These are phyloP conservation scores for Trichoderma aggressivum DNA, from an alignment of 2,329 filamentous ascomycete genomes.

Conservation along the genomic window DNA sequence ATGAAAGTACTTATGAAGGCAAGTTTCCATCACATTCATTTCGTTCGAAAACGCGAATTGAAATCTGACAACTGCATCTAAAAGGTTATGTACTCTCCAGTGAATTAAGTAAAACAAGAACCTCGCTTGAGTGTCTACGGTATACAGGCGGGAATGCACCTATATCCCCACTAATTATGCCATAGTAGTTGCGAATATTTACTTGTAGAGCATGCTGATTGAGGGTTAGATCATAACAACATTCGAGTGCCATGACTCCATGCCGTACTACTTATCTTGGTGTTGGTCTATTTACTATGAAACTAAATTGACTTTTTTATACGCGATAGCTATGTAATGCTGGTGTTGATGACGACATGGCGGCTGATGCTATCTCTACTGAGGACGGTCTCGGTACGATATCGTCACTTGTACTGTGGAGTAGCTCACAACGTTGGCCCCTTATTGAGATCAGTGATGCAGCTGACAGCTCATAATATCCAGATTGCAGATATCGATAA, in stretches of 20 bases:
- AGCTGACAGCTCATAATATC: not conserved
- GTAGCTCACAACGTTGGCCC: not conserved
- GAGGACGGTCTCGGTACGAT: not conserved
- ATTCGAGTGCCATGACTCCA: not conserved
- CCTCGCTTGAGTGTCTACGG: not conserved
- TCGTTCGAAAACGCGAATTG: no score
- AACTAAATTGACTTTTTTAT: not conserved
- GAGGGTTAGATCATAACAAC: not conserved
- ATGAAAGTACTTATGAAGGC: not conserved
- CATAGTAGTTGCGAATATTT: not conserved
- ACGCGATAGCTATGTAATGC: not conserved
- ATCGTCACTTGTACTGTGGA: not conserved
- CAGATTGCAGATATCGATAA: not conserved
- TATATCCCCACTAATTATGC: not conserved
- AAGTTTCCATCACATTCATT: not conserved
- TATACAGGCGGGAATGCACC: not conserved
- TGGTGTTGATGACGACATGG: not conserved
- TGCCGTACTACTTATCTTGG: not conserved
- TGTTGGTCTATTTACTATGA: not conserved
- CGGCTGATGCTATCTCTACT: not conserved
- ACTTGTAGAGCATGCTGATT: not conserved
- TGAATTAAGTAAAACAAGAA: not conserved
- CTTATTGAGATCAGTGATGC: not conserved
- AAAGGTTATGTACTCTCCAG: no score
- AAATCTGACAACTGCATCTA: no score